These are phyloP conservation scores for Zoysia matrella DNA, from an alignment of 202 grass and related monocot genomes.

Conservation along the genomic window DNA sequence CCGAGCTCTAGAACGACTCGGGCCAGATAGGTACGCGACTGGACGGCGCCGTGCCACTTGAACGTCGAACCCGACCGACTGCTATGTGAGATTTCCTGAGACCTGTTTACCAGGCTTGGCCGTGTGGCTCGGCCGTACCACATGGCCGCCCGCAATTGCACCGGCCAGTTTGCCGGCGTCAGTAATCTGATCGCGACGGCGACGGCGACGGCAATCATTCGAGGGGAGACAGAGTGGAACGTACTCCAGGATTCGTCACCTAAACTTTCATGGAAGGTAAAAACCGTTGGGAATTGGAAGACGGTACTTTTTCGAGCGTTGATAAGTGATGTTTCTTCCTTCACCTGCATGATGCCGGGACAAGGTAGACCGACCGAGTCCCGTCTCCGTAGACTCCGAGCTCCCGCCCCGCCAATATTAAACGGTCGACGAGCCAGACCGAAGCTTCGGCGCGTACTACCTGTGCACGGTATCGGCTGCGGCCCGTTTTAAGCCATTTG, in stretches of 20 bases:
- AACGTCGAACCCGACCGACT: neutral
- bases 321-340: too few relatives aligned
- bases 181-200: too few relatives aligned
- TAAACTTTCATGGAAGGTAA: too few relatives aligned
- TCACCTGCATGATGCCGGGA: too few relatives aligned
- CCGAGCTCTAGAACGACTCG: neutral
- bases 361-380: too few relatives aligned
- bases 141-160: conserved; percentile 18
- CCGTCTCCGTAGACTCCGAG: too few relatives aligned
- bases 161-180: conserved; percentile 5
- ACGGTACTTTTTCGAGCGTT: too few relatives aligned
- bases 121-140: neutral
- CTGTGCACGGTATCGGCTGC: neutral
- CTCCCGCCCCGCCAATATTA: neutral
- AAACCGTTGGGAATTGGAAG: too few relatives aligned
- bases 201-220: neutral
- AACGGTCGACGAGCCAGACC: neutral
- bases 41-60: conserved; percentile 19
- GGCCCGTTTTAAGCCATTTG: neutral
- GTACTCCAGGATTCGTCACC: neutral
- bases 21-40: neutral
- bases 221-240: too few relatives aligned
- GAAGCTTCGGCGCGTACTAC: conserved; percentile 7
- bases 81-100: neutral
- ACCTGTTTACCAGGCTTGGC: too few relatives aligned